Evolutionary conservation across 352 stramenopile species (phyloP).

Genomic region (Globisporangium nunn): DNA sequence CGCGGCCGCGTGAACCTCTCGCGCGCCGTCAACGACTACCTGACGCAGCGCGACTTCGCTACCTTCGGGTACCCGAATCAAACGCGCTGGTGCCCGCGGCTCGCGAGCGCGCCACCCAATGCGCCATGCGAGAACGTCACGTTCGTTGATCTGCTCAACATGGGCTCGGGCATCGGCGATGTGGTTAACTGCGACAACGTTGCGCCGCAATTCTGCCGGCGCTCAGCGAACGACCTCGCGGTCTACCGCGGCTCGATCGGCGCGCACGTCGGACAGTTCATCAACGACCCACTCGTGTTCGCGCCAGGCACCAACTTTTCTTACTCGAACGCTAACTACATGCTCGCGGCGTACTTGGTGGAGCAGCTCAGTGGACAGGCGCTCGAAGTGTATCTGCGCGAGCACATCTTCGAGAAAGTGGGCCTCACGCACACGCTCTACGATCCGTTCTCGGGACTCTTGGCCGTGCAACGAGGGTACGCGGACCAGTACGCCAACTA

Average conservation of each 20-base stretch:
- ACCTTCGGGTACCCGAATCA: constrained; percentile 35
- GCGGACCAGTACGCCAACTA: constrained; percentile 51
- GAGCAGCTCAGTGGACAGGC: constrained; percentile 42
- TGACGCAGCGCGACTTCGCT: constrained; percentile 30
- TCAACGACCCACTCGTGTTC: constrained; percentile 45
- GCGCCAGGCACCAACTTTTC: constrained; percentile 41
- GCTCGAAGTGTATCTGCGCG: constrained; percentile 34
- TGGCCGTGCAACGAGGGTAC: constrained; percentile 20
- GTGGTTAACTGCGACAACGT: constrained; percentile 25
- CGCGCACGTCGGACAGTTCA: constrained; percentile 30
- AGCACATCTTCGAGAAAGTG: constrained; percentile 28
- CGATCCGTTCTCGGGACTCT: constrained; percentile 28
- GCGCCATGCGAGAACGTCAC: constrained; percentile 37
- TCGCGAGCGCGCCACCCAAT: constrained; percentile 5
- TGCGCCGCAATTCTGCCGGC: background rate
- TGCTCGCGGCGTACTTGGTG: constrained; percentile 46
- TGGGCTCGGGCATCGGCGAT: constrained; percentile 41
- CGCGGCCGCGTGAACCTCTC: constrained; percentile 26
- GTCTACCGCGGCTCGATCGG: constrained; percentile 23
- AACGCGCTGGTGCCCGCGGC: constrained; percentile 37
- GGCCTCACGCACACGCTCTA: constrained; percentile 32
- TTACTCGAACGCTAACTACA: constrained; percentile 45
- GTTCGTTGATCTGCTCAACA: constrained; percentile 50
- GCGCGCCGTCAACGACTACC: constrained; percentile 24
- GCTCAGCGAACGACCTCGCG: constrained; percentile 13